Conservation (phyloP, 495 filamentous ascomycete genomes). For the Aspergillus cavernicola region DNA sequence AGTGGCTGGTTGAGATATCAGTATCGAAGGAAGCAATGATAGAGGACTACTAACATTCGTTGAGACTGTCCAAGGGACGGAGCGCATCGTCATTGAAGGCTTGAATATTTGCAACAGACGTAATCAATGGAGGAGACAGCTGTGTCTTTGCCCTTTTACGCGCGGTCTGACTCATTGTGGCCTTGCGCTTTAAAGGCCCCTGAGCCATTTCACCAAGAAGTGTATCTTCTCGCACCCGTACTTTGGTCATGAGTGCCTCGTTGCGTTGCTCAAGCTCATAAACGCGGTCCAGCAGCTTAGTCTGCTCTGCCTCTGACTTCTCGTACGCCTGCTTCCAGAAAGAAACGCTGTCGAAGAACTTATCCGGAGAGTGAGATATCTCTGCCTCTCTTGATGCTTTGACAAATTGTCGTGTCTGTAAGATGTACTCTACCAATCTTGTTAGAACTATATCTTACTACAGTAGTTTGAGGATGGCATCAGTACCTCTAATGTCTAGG, state of each 20-base stretch:
- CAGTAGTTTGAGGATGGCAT: not conserved
- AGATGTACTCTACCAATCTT: conserved; percentile 34
- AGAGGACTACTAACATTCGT: conserved; percentile 11
- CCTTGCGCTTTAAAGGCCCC: conserved; percentile 27
- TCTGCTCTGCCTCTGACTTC: conserved; percentile 42
- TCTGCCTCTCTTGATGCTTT: conserved; percentile 17
- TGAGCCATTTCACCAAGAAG: not conserved
- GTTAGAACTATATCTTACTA: too few relatives aligned
- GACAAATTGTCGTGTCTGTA: conserved; percentile 35
- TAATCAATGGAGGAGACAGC: not conserved
- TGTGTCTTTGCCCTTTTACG: conserved; percentile 27
- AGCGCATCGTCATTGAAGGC: not conserved
- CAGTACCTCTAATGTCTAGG: conserved; percentile 34
- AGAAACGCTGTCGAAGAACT: conserved; percentile 43
- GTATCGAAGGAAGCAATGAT: not conserved
- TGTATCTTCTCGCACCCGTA: conserved; percentile 9
- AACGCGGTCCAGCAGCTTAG: conserved; percentile 38
- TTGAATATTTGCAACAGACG: not conserved
- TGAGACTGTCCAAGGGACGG: not conserved
- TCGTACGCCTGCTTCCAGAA: conserved; percentile 52
- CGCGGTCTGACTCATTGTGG: not conserved
- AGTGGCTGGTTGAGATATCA: conserved; percentile 8
- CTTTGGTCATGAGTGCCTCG: conserved; percentile 22
- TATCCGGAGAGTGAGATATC: conserved; percentile 16
- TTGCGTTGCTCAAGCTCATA: conserved; percentile 40